Conservation (phyloP, 148 eudicot genomes). For the Silene conica region DNA sequence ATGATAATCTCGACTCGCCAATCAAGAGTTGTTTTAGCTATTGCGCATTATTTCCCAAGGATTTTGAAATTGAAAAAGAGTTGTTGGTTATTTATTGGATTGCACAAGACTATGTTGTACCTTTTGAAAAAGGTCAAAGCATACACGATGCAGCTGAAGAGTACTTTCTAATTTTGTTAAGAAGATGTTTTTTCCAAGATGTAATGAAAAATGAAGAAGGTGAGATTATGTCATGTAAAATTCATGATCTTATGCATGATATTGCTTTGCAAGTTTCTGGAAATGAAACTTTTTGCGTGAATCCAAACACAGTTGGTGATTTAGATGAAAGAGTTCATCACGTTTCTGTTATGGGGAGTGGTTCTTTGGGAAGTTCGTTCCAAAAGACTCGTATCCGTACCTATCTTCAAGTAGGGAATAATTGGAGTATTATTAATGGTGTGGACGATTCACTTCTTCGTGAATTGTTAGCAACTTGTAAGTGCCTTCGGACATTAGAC, state of each 20-base stretch:
- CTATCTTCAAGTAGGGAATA: not conserved
- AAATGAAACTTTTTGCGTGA: not conserved
- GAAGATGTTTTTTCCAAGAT: conserved; percentile 14
- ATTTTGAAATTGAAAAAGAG: not conserved
- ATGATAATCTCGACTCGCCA: not conserved
- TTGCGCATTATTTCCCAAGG: conserved; percentile 1
- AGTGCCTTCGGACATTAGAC: not conserved
- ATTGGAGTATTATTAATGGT: no score
- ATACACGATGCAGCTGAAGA: not conserved
- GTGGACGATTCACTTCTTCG: no score
- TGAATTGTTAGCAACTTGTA: not conserved
- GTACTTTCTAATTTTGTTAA: not conserved
- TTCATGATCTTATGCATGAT: not conserved
- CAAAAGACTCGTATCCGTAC: conserved; percentile 6
- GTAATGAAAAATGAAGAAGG: not conserved
- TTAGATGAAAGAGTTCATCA: not conserved
- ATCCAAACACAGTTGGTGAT: no score
- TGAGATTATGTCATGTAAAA: not conserved
- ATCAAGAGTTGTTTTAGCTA: not conserved
- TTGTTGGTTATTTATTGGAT: not conserved
- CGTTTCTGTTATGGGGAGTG: not conserved
- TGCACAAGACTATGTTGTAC: not conserved
- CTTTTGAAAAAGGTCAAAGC: not conserved
- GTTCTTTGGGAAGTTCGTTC: not conserved
- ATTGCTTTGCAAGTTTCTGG: not conserved